phyloP scores from a whole-genome alignment of 2,329 filamentous ascomycete genomes.

The Aspergillus spinulosporus region DNA sequence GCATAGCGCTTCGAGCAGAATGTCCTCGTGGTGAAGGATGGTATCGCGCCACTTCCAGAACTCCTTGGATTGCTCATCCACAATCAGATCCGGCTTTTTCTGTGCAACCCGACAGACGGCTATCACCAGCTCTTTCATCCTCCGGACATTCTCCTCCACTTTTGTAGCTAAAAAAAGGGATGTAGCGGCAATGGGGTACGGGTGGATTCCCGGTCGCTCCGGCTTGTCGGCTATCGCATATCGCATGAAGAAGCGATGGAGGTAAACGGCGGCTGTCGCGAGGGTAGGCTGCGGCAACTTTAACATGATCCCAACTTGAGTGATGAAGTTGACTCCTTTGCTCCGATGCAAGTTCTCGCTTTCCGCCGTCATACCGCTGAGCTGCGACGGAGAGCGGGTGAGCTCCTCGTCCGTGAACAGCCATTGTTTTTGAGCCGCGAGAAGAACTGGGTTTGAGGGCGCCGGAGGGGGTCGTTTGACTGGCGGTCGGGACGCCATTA shows the following conservation, averaged over 20 bases:
- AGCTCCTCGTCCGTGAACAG: slow-evolving; percentile 83
- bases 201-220: slow-evolving; percentile 71
- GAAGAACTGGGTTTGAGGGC: slow-evolving; percentile 51
- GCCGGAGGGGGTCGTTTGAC: slow-evolving; percentile 34
- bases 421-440: slow-evolving; percentile 72
- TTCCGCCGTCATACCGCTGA: slow-evolving; percentile 74
- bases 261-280: slow-evolving; percentile 88
- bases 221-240: slow-evolving; percentile 75
- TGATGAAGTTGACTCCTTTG: slow-evolving; percentile 96
- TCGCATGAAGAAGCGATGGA: slow-evolving; percentile 95
- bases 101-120: slow-evolving; percentile 92
- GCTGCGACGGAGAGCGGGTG: slow-evolving; percentile 75
- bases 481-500: slow-evolving; percentile 33
- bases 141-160: slow-evolving; percentile 93
- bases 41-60: slow-evolving; percentile 98
- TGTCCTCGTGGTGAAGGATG: slow-evolving; percentile 87
- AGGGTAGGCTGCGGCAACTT: slow-evolving; percentile 90
- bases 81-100: slow-evolving; percentile 84
- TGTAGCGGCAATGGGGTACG: slow-evolving; percentile 91
- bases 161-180: slow-evolving; percentile 94
- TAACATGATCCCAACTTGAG: slow-evolving; percentile 87
- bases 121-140: slow-evolving; percentile 92
- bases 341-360: slow-evolving; percentile 79
- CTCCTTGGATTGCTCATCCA: slow-evolving; percentile 96
- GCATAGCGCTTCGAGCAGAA: slow-evolving; percentile 86